A percentile compares a stretch with the other conserved stretches of the same genome.
Conservation (phyloP, 2,329 filamentous ascomycete species). For the Byssoonygena ceratinophila region DNA sequence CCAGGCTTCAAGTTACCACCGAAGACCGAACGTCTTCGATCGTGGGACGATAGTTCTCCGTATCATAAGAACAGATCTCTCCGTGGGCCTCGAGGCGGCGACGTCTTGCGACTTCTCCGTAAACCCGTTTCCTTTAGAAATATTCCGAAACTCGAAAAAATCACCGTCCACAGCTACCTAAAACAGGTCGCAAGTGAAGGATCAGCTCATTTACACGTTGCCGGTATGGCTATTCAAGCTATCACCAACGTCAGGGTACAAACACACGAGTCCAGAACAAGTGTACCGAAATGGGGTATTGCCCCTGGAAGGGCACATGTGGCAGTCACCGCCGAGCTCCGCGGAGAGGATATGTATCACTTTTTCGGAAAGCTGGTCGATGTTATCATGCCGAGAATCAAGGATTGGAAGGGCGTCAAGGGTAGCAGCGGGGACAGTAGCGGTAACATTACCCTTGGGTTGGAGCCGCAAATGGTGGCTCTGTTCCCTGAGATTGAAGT, state of each 20-base stretch:
- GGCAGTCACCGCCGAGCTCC: conserved; percentile 65
- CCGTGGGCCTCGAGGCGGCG: conserved; percentile 70
- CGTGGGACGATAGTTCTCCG: conserved; percentile 82
- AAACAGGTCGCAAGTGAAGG: conserved; percentile 59
- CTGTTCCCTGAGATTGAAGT: conserved; percentile 89
- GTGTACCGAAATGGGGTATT: conserved; percentile 66
- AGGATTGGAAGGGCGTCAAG: conserved; percentile 81
- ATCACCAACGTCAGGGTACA: conserved; percentile 67
- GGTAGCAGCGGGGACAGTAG: conserved; percentile 71
- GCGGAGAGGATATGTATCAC: conserved; percentile 72
- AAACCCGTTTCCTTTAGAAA: conserved; percentile 65
- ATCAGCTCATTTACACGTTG: conserved; percentile 66
- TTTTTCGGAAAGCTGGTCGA: conserved; percentile 86
- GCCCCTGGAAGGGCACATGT: conserved; percentile 56
- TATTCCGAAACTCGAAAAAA: conserved; percentile 67
- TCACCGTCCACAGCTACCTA: conserved; percentile 69
- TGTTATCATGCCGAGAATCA: conserved; percentile 85
- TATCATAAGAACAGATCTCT: conserved; percentile 88
- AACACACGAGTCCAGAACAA: conserved; percentile 58
- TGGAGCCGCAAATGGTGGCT: conserved; percentile 63
- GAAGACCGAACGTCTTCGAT: conserved; percentile 58
- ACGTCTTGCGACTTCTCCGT: conserved; percentile 42
- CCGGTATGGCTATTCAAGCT: conserved; percentile 71
- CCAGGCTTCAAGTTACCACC: conserved; percentile 57
- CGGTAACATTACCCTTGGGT: conserved; percentile 77